Percentiles rank a stretch among this genome's conserved stretches.
Evolutionary conservation across 225 moss, liverwort and hornwort genomes (phyloP).

Genomic region (Physcomitrium patens): DNA sequence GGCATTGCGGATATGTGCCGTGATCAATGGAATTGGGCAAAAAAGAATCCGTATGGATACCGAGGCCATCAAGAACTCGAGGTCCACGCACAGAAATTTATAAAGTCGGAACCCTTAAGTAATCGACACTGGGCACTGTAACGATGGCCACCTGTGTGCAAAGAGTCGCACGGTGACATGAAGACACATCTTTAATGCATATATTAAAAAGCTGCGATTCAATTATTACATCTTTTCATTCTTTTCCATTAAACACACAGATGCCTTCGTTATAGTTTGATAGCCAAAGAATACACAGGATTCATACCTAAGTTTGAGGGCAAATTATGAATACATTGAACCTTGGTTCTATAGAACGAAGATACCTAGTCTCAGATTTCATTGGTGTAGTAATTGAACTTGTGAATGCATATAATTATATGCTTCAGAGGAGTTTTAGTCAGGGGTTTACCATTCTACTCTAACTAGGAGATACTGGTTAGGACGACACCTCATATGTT

Average conservation of each 20-base stretch:
- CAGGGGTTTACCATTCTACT: not conserved
- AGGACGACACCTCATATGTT: not conserved
- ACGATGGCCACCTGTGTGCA: conserved; percentile 22
- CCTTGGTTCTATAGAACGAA: not conserved
- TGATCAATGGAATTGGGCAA: conserved; percentile 98
- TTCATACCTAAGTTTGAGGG: not conserved
- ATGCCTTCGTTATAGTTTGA: not conserved
- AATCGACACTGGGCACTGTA: conserved; percentile 26
- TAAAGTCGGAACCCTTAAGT: conserved; percentile 13
- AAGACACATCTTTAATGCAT: not conserved
- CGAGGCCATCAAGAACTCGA: conserved; percentile 18
- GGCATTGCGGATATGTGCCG: conserved; percentile 87
- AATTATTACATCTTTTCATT: not conserved
- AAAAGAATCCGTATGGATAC: conserved; percentile 86
- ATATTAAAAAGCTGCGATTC: not conserved
- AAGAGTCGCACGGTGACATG: conserved; percentile 14
- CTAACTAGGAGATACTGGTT: not conserved
- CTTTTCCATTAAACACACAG: not conserved
- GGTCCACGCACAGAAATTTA: conserved; percentile 19
- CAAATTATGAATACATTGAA: not conserved
- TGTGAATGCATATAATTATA: not conserved
- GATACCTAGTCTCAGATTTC: not conserved
- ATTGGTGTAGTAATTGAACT: not conserved
- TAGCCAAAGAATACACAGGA: not conserved
- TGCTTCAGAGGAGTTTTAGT: not conserved